phyloP scores from a whole-genome alignment of 2,329 filamentous ascomycete genomes.

The Colletotrichum trifolii region DNA sequence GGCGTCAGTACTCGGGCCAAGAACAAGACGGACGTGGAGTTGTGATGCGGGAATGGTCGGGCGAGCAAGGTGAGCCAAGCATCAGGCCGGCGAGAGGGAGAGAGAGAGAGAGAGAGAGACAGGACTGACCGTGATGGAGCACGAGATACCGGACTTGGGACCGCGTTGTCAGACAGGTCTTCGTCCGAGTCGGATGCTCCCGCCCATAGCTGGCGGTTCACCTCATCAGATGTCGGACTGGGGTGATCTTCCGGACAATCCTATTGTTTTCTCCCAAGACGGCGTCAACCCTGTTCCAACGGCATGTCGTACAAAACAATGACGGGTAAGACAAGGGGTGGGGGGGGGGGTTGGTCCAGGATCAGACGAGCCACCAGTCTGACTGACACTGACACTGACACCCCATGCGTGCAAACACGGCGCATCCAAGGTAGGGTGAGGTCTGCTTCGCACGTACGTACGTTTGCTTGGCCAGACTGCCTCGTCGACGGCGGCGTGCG shows the following conservation, averaged over 20 bases:
- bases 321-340: neutral
- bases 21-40: neutral
- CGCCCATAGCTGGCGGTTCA: conserved; percentile 22
- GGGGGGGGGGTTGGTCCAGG: too few relatives aligned
- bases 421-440: too few relatives aligned
- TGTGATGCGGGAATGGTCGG: neutral
- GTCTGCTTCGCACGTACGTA: neutral
- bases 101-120: neutral
- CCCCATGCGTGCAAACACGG: too few relatives aligned
- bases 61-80: neutral
- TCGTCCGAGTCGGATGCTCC: conserved; percentile 31
- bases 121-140: conserved; percentile 17
- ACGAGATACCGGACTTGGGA: conserved; percentile 7
- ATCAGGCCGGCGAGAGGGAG: too few relatives aligned
- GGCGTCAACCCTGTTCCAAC: neutral
- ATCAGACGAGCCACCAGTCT: too few relatives aligned
- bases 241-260: conserved; percentile 27
- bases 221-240: conserved; percentile 34
- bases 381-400: too few relatives aligned
- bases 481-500: conserved; percentile 33
- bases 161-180: conserved; percentile 24
- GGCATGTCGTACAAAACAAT: neutral
- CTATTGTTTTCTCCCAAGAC: conserved; percentile 4
- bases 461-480: conserved; percentile 16
- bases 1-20: neutral